A percentile compares a stretch with the other conserved stretches of the same genome.
phyloP scores from a whole-genome alignment of 352 stramenopile genomes.

The Phytophthora palmivora region DNA sequence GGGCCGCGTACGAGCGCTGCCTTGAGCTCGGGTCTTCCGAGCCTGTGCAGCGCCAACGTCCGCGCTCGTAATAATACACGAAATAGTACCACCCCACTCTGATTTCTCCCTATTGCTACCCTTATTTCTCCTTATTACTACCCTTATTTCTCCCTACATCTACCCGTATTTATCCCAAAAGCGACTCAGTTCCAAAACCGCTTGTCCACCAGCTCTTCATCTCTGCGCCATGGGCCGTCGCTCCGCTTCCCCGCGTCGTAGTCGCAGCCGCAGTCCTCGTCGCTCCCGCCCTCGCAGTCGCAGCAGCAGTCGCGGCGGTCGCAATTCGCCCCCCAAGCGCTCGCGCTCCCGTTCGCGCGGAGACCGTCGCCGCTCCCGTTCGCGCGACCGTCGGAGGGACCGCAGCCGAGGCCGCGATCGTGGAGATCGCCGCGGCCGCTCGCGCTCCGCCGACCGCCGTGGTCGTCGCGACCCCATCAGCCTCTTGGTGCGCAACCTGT shows the following conservation, averaged over 20 bases:
- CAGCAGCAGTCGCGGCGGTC: conserved; percentile 42
- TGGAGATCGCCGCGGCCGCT: conserved; percentile 39
- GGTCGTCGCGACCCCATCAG: conserved; percentile 44
- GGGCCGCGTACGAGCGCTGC: conserved; percentile 94
- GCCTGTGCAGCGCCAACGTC: conserved; percentile 69
- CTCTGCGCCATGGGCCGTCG: conserved; percentile 46
- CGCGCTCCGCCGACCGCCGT: conserved; percentile 34
- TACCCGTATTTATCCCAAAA: background rate
- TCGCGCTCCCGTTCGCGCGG: conserved; percentile 47
- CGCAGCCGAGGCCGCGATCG: conserved; percentile 22
- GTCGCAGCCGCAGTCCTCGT: conserved; percentile 46
- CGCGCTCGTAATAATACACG: conserved; percentile 49
- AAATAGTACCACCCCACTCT: background rate
- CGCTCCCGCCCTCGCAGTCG: conserved; percentile 40
- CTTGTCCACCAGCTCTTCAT: background rate
- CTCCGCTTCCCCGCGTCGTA: conserved; percentile 57
- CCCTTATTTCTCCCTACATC: too few relatives aligned
- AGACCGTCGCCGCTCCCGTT: conserved; percentile 39
- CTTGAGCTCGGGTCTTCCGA: conserved; percentile 93
- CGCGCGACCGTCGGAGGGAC: conserved; percentile 30
- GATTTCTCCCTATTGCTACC: too few relatives aligned
- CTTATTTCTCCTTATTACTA: too few relatives aligned
- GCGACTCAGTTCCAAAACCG: conserved; percentile 12
- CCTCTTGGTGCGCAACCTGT: conserved; percentile 62
- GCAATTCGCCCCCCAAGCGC: conserved; percentile 35